phyloP scores from a whole-genome alignment of 495 filamentous ascomycete species.

The Echria macrotheca region DNA sequence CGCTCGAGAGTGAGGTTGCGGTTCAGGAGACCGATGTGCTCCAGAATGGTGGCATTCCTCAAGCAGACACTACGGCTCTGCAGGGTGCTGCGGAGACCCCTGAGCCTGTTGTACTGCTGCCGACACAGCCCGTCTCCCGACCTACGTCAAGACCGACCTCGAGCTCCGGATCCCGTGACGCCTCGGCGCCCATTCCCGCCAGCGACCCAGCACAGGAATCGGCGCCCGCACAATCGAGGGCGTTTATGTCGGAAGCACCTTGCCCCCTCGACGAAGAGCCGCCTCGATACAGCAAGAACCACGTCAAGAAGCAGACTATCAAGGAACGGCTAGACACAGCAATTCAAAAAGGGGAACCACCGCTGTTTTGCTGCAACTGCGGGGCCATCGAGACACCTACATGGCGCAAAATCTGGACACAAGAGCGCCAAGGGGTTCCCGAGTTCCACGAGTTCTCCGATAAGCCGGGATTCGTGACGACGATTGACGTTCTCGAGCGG shows the following conservation, averaged over 20 bases:
- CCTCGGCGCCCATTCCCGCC: constrained; percentile 12
- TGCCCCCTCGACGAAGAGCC: constrained; percentile 27
- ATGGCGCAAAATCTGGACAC: constrained; percentile 84
- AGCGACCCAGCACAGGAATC: constrained; percentile 20
- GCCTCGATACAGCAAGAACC: constrained; percentile 41
- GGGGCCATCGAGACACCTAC: constrained; percentile 92
- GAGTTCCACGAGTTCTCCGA: constrained; percentile 59
- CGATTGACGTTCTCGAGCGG: constrained; percentile 57
- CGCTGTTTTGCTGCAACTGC: constrained; percentile 84
- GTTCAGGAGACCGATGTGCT: not conserved
- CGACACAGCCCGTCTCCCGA: constrained; percentile 11
- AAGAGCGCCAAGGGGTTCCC: constrained; percentile 57
- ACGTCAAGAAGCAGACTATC: constrained; percentile 55
- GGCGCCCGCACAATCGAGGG: constrained; percentile 11
- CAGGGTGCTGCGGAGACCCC: no score
- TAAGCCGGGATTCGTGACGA: constrained; percentile 58
- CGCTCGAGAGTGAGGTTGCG: constrained; percentile 2
- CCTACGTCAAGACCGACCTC: constrained; percentile 17
- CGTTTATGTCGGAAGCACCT: constrained; percentile 21
- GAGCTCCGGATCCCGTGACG: constrained; percentile 17
- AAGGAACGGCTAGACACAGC: constrained; percentile 59
- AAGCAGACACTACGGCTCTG: no score
- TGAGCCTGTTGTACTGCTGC: constrained; percentile 6
- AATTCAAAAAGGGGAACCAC: constrained; percentile 66
- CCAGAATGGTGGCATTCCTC: no score